Percentiles rank a stretch among this genome's conserved stretches.
Conservation (phyloP, 106 monocot genomes). For the Acanthochlamys bracteata region DNA sequence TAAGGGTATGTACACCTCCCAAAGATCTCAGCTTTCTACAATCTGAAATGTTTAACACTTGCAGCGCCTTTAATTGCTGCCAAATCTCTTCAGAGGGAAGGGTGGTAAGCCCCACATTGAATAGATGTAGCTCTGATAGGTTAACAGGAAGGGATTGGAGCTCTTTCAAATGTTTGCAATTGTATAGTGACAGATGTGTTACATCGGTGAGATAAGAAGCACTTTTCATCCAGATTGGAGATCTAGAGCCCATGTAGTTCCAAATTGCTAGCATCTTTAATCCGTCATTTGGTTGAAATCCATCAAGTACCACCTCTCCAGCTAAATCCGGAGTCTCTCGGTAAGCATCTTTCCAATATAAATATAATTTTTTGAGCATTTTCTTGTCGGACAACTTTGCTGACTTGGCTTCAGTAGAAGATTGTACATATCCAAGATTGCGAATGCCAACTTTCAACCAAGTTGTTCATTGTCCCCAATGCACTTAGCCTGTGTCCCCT, state of each 20-base stretch:
- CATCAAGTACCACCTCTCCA: constrained; percentile 18
- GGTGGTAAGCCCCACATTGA: no score
- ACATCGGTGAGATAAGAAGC: not conserved
- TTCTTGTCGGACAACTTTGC: constrained; percentile 17
- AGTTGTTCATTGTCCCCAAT: constrained; percentile 1
- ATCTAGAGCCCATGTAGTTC: not conserved
- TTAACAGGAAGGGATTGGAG: no score
- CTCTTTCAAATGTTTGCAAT: not conserved
- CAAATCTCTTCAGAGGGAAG: no score
- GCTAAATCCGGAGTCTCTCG: not conserved
- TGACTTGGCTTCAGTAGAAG: no score
- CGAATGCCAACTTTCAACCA: no score
- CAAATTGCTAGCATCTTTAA: not conserved
- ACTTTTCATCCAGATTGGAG: not conserved
- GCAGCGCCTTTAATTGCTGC: no score
- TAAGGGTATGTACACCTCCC: no score
- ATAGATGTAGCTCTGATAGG: no score
- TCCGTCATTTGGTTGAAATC: constrained; percentile 16
- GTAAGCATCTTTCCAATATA: constrained; percentile 2
- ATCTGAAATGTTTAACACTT: no score
- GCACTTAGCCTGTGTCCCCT: constrained; percentile 5
- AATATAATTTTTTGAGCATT: constrained; percentile 2
- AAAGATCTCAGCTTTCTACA: no score
- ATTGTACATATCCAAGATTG: no score
- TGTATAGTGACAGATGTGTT: not conserved